Evolutionary conservation across 495 filamentous ascomycete species (phyloP), one percentile per base, ranked within the genome.

Genomic region (Podospora pseudocomata): DNA sequence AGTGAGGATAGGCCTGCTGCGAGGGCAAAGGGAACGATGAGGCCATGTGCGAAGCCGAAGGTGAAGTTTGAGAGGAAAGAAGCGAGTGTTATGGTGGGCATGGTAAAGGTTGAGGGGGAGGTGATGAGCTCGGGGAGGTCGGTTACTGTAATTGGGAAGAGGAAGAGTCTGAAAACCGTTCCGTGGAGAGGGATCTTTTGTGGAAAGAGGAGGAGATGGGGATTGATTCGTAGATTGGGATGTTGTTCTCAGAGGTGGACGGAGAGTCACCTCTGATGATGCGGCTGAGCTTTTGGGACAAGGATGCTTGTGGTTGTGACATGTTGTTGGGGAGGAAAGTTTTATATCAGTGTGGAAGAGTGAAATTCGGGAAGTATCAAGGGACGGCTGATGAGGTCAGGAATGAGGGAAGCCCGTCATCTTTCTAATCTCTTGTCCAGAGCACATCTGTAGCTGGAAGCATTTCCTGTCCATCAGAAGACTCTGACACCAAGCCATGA

Each of bases 1-100:
- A 89, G 76, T n/a, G 82, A 89, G 13, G 84, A 85, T 30, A 90
- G 72, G 6, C 88, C 88, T 0, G 88, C 87, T 0, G 87, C 89
- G 34, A 90, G 74, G 16, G 87, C 87, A 69, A 90, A 90, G 4
- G 88, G 87, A 5, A 89, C 88, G 2, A 86, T 89, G 58, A 90
- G 78, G 26, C 88, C 88, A 70, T 90, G 87, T 1, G 86, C 84
- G 63, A 90, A 84, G 4, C 88, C 88, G 81, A 81, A 68, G 16
- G 79, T 81, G 68, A 82, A 79, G 67, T 82, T 73, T 68, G 77
- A 72, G 65, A 81, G 77, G 70, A 80, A 80, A 68, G 68, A 65
- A 19, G 73, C 64, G 1, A 77, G 54, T 20, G 61, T 16, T 4
- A 63, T 34, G 32, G 15, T 63, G 30, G 61, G 61, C n/a, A 49